Base-by-base conservation (phyloP, 2,329 filamentous ascomycete genomes). In the Alternaria sp. region DNA sequence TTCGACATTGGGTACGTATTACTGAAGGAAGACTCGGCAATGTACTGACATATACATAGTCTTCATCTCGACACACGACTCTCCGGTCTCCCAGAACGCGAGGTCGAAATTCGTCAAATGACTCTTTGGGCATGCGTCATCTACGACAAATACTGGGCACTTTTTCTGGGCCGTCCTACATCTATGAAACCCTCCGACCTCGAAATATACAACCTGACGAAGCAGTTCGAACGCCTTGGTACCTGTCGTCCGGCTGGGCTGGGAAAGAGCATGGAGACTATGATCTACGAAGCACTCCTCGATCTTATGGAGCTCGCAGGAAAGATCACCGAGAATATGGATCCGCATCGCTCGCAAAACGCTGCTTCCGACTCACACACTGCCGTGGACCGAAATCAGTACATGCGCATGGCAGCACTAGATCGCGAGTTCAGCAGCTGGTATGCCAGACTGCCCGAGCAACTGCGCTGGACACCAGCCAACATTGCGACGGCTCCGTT, bases 221-320 rank as follows among this genome's bases (percentile, higher is more conserved):
- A 81, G 63, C 79, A 81, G 5, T 83, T 85, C 59, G 81, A 83
- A 9, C 76, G 80, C 40, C 76, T 85, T 1, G 77, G 78, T 3
- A 80, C 83, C 11, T 80, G 76, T 30, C 67, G 68, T 51, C 77
- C 74, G 28, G 77, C 78, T 19, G 79, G 79, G 3, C 71, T 65
- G 5, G 68, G 75, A 49, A 77, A 77, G 57, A 74, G 70, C 60
- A 67, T 73, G 32, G 77, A 76, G 59, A 78, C 75, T 6, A 77
- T 84, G 52, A 83, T 87, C 19, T 85, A 85, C 66, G 83, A 86
- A 65, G 78, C 85, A 21, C 80, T 87, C 8, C 80, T 86, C 36
- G 85, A 86, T 65, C 77, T 87, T n/a, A 85, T 87, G 84, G 85
- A 85, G 63, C 77, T 87, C 7, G 84, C 85, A 2, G 84, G 84